phyloP scores from a whole-genome alignment of 2,329 filamentous ascomycete species.

The Talaromyces funiculosus region DNA sequence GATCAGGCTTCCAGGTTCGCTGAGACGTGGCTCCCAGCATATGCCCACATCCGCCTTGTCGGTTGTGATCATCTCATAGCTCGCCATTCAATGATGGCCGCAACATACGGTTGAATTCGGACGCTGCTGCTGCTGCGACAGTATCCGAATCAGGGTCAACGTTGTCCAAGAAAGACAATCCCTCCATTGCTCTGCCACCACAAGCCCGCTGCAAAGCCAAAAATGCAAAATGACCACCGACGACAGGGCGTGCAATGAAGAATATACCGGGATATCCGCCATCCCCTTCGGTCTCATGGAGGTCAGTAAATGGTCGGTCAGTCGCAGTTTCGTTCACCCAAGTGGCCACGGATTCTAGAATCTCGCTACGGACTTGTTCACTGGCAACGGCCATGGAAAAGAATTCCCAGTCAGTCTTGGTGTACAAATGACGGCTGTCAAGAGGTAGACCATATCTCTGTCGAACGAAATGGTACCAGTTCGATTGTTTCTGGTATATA shows the following conservation, averaged over 20 bases:
- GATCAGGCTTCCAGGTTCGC: neutral
- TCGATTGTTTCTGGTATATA: constrained; percentile 72
- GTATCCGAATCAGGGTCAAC: constrained; percentile 20
- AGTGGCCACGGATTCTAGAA: constrained; percentile 65
- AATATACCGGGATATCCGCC: constrained; percentile 68
- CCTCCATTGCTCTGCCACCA: constrained; percentile 59
- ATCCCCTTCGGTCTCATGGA: constrained; percentile 73
- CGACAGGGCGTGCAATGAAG: constrained; percentile 77
- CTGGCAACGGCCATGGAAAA: constrained; percentile 76
- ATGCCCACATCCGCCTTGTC: neutral
- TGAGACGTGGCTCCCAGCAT: neutral
- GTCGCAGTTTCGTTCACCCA: constrained; percentile 82
- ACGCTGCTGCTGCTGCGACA: constrained; percentile 22
- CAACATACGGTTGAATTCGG: constrained; percentile 15
- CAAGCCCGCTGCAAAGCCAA: constrained; percentile 76
- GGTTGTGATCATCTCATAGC: neutral
- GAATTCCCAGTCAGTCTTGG: constrained; percentile 89
- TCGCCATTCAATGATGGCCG: constrained; percentile 10
- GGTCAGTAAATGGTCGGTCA: constrained; percentile 71
- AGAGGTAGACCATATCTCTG: constrained; percentile 79
- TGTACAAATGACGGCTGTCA: constrained; percentile 75
- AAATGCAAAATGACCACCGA: constrained; percentile 81
- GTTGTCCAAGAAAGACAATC: constrained; percentile 46
- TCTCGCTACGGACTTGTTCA: constrained; percentile 61
- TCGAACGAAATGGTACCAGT: constrained; percentile 73